phyloP scores from a whole-genome alignment of 23 red algal species.

The Gracilaria gracilis region DNA sequence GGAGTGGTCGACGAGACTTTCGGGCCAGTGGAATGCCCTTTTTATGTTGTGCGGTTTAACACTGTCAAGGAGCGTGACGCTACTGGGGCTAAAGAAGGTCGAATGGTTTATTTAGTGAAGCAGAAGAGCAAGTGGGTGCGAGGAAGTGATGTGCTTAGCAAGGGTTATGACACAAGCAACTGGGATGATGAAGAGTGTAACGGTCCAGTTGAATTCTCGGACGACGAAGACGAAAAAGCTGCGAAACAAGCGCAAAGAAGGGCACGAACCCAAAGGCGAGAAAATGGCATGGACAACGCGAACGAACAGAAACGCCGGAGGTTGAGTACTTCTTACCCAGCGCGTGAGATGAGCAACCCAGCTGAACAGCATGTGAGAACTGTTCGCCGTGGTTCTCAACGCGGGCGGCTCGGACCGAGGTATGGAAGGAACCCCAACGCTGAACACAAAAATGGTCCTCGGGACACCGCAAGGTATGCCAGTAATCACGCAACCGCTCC shows the following conservation, averaged over 20 bases:
- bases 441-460: neutral
- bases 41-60: slow-evolving; percentile 59
- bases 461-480: neutral
- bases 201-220: slow-evolving; percentile 26
- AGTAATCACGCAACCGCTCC: neutral
- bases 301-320: neutral
- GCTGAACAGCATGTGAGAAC: too few relatives aligned
- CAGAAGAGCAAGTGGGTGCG: slow-evolving; percentile 37
- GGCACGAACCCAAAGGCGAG: neutral
- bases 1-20: slow-evolving; percentile 65
- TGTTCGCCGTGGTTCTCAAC: neutral
- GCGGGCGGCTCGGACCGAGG: neutral
- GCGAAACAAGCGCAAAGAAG: slow-evolving; percentile 33
- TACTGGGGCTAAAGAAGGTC: slow-evolving; percentile 4
- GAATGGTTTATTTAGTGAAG: slow-evolving; percentile 18
- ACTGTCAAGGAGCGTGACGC: slow-evolving; percentile 15
- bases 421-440: neutral
- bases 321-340: neutral
- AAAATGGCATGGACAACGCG: neutral
- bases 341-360: too few relatives aligned
- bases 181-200: slow-evolving; percentile 56
- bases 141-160: slow-evolving; percentile 41
- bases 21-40: slow-evolving; percentile 45
- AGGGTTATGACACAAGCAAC: slow-evolving; percentile 57
- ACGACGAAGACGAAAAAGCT: slow-evolving; percentile 52